These are phyloP conservation scores for Tricholoma bakamatsutake DNA, from an alignment of 768 basidiomycete species.

Conservation along the genomic window DNA sequence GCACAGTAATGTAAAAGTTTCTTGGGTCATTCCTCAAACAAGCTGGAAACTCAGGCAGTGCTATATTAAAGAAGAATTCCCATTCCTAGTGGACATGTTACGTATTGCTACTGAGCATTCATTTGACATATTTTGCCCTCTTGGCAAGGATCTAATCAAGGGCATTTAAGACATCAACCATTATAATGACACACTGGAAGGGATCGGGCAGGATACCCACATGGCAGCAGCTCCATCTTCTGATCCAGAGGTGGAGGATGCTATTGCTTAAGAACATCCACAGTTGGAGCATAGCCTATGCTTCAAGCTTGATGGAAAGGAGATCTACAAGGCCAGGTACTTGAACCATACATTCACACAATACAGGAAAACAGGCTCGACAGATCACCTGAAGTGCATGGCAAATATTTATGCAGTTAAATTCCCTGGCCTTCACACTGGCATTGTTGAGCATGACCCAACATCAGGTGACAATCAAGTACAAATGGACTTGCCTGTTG, in stretches of 20 bases:
- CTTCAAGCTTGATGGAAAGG: neutral
- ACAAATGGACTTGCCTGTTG: too few relatives aligned
- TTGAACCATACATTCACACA: neutral
- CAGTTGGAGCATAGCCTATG: neutral
- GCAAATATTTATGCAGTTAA: neutral
- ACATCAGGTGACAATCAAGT: too few relatives aligned
- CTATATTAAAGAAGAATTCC: conserved; percentile 18
- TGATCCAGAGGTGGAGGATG: neutral
- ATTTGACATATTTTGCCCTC: conserved; percentile 11
- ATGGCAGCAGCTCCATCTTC: neutral
- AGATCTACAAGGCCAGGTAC: neutral
- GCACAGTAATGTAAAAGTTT: conserved; percentile 24
- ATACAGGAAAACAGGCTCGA: neutral
- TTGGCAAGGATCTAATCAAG: conserved; percentile 5
- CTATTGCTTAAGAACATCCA: neutral
- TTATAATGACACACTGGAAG: neutral
- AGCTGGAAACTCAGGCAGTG: conserved; percentile 23
- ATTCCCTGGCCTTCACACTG: too few relatives aligned
- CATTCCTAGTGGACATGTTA: conserved; percentile 16
- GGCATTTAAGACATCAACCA: neutral
- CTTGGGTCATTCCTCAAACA: conserved; percentile 19
- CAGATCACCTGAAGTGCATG: neutral
- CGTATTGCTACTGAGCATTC: neutral
- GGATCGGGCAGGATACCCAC: neutral
- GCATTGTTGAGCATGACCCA: too few relatives aligned